Evolutionary conservation across 2,329 filamentous ascomycete species (phyloP), one percentile per base, ranked within the genome.

Genomic region (Amylocarpus encephaloides): DNA sequence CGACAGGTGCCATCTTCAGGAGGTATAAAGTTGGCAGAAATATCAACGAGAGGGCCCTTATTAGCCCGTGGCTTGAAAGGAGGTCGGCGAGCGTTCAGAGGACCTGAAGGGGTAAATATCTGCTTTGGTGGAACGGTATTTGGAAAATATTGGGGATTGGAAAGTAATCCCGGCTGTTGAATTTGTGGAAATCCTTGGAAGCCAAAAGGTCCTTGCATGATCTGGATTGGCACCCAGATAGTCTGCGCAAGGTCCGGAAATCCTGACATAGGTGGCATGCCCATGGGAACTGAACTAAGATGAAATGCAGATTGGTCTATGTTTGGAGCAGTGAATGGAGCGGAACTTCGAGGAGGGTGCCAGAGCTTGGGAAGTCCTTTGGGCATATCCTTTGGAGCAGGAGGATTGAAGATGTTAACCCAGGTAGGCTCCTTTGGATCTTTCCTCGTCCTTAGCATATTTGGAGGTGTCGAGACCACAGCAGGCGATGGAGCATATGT

Each of bases 1-100:
- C 62, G 56, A 9, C 62, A 58, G 13, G 48, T 32, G 30, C 53
- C 60, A 19, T 54, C 46, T n/a, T 61, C 53, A 15, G 35, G 46
- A 16, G 46, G 46, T 12, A 50, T 26, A 12, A 46, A 47, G 2
- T 39, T 22, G 13, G 35, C 13, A 11, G 42, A 42, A 6, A 52
- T 41, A 33, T 50, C 43, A 38, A 50, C 29, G 18, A 51, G n/a
- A 15, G 42, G 51, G 2, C 48, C 48, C 40, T 36, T 47, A 18
- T 13, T 19, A 39, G 35, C 13, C 26, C 19, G 43, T 26, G 50
- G 36, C 42, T 43, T 52, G 12, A 30, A 11, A 26, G 43, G 43
- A 36, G 33, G 48, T 13, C 30, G 43, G 13, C 33, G 32, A 22
- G 15, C 29, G 5, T 35, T 36, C 12, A 22, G 46, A 15, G 32